These are phyloP conservation scores for Trapa bicornis DNA, from an alignment of 345 rosid species.

Conservation along the genomic window DNA sequence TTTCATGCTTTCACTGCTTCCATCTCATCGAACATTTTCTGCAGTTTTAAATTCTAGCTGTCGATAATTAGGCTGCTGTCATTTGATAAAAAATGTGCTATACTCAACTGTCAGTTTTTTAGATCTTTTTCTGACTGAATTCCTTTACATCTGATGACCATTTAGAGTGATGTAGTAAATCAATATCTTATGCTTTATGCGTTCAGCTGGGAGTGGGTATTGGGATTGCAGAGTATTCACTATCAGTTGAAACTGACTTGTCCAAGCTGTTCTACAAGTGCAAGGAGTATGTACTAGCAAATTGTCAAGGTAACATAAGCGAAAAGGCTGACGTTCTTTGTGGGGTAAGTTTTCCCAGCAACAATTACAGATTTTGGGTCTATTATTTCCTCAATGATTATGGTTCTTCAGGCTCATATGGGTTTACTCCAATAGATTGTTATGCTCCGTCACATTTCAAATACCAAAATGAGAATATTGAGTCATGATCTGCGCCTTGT, in stretches of 20 bases:
- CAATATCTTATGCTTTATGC: neutral
- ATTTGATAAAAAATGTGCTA: too few relatives aligned
- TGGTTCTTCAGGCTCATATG: neutral
- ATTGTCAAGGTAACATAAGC: slow-evolving; percentile 50
- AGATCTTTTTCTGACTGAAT: too few relatives aligned
- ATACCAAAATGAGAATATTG: neutral
- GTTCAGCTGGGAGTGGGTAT: slow-evolving; percentile 64
- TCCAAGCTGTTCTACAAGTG: slow-evolving; percentile 67
- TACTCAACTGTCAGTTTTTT: too few relatives aligned
- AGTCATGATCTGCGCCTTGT: neutral
- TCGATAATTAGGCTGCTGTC: neutral
- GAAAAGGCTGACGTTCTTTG: slow-evolving; percentile 74
- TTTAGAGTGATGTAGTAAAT: too few relatives aligned
- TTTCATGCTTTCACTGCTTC: neutral
- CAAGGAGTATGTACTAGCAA: slow-evolving; percentile 59
- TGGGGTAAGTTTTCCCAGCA: slow-evolving; percentile 38
- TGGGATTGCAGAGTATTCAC: slow-evolving; percentile 46
- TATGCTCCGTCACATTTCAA: neutral
- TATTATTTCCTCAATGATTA: neutral
- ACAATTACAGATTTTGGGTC: neutral
- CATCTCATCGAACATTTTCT: neutral
- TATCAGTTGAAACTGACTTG: slow-evolving; percentile 40
- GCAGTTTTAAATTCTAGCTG: neutral
- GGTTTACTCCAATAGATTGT: neutral
- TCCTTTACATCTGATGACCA: too few relatives aligned